A percentile compares a stretch with the other conserved stretches of the same genome.
phyloP scores from a whole-genome alignment of 2,329 filamentous ascomycete genomes.

The Coleophoma crateriformis region DNA sequence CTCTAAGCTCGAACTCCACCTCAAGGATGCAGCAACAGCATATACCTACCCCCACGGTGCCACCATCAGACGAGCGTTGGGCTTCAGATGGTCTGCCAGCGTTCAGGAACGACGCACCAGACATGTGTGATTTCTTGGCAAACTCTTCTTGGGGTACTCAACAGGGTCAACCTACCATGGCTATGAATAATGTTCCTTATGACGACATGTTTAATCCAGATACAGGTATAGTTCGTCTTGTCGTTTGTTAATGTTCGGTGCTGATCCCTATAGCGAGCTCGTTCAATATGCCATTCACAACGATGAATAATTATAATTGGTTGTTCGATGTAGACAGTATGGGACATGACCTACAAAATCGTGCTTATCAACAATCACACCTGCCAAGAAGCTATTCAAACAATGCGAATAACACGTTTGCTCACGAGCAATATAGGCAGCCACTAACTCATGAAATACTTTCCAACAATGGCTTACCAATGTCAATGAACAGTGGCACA shows the following conservation, averaged over 20 bases:
- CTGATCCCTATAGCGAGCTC: constrained; percentile 38
- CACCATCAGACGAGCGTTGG: constrained; percentile 2
- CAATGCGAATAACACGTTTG: background rate
- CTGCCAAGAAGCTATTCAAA: background rate
- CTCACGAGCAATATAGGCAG: constrained; percentile 1
- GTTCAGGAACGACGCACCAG: constrained; percentile 6
- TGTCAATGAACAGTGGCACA: background rate
- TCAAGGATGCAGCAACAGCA: background rate
- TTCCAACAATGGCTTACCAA: background rate
- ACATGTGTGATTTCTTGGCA: constrained; percentile 16
- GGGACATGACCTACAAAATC: constrained; percentile 14
- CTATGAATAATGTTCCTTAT: constrained; percentile 30
- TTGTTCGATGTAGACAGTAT: constrained; percentile 44
- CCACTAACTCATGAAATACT: constrained; percentile 1
- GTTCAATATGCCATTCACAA: constrained; percentile 61
- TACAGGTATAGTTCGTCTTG: constrained; percentile 28
- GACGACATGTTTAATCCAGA: constrained; percentile 54
- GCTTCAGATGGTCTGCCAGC: background rate
- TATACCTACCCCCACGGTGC: background rate
- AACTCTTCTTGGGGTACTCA: constrained; percentile 23
- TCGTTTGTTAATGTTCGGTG: too few relatives aligned
- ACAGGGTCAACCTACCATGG: constrained; percentile 14
- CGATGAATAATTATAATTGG: constrained; percentile 58
- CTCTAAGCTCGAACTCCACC: constrained; percentile 2
- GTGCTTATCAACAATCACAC: background rate